Conservation (phyloP, 192 early-diverging fungal genomes). For the Mortierella claussenii region DNA sequence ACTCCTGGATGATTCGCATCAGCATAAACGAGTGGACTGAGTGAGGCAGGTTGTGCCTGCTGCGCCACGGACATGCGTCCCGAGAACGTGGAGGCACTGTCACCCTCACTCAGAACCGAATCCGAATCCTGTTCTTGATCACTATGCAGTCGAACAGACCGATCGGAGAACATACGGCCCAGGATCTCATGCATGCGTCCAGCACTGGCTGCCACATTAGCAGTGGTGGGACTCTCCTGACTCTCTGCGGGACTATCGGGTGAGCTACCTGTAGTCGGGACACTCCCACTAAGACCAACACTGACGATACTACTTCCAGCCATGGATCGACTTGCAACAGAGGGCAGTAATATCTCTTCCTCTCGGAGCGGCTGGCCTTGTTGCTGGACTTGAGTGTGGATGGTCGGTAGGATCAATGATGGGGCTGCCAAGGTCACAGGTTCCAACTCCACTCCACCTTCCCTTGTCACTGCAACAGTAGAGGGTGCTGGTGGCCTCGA, state of each 20-base stretch:
- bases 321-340: slow-evolving; percentile 5
- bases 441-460: background rate
- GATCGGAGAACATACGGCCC: slow-evolving; percentile 43
- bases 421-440: background rate
- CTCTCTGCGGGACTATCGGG: slow-evolving; percentile 43
- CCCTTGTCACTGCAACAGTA: background rate
- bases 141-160: slow-evolving; percentile 12
- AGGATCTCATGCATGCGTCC: slow-evolving; percentile 50
- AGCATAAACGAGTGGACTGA: background rate
- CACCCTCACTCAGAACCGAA: slow-evolving; percentile 20
- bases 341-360: background rate
- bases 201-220: slow-evolving; percentile 31
- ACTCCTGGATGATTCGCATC: background rate
- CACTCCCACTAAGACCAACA: background rate
- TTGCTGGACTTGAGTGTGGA: background rate
- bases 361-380: background rate
- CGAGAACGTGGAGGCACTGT: slow-evolving; percentile 11
- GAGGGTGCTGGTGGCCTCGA: background rate
- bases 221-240: slow-evolving; percentile 21
- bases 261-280: background rate
- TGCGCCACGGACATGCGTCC: background rate
- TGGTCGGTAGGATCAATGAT: background rate
- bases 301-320: background rate
- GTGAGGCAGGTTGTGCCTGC: slow-evolving; percentile 2
- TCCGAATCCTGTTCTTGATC: slow-evolving; percentile 30